Evolutionary conservation across 805 yeast genomes (phyloP).

Genomic region (Kazachstania psychrophila): DNA sequence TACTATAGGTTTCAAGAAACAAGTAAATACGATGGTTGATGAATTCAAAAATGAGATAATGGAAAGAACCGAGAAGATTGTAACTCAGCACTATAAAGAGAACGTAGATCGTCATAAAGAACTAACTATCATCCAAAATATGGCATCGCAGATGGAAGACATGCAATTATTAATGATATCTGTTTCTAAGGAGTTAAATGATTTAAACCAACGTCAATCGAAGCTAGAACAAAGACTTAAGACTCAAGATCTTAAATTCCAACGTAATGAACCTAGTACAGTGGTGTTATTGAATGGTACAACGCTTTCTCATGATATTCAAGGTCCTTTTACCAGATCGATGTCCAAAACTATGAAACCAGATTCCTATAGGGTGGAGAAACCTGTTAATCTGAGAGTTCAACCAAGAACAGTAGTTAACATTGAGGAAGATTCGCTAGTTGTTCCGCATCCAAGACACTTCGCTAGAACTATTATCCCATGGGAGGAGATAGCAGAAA

Average conservation of each 20-base stretch:
- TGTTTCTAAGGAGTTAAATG: slow-evolving; percentile 15
- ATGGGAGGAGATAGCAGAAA: slow-evolving; percentile 22
- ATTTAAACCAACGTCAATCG: slow-evolving; percentile 10
- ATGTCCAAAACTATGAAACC: no score
- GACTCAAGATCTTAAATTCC: background rate
- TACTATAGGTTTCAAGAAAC: no score
- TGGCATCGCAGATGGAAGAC: slow-evolving; percentile 12
- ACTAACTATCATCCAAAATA: background rate
- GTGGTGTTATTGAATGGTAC: slow-evolving; percentile 8
- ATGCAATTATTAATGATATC: slow-evolving; percentile 13
- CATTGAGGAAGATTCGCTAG: background rate
- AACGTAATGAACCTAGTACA: background rate
- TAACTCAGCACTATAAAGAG: background rate
- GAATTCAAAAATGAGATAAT: background rate
- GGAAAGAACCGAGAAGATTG: background rate
- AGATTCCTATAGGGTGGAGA: slow-evolving; percentile 1
- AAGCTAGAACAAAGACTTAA: slow-evolving; percentile 8
- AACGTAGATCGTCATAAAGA: background rate
- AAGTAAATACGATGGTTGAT: background rate
- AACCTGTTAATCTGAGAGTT: background rate
- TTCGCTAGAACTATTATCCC: slow-evolving; percentile 23
- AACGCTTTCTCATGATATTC: slow-evolving; percentile 6
- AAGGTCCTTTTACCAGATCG: slow-evolving; percentile 10
- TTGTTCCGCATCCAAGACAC: background rate
- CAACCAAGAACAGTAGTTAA: background rate